A percentile compares a stretch with the other conserved stretches of the same genome.
Evolutionary conservation across 805 yeast genomes (phyloP).

Genomic region (Spathaspora passalidarum): DNA sequence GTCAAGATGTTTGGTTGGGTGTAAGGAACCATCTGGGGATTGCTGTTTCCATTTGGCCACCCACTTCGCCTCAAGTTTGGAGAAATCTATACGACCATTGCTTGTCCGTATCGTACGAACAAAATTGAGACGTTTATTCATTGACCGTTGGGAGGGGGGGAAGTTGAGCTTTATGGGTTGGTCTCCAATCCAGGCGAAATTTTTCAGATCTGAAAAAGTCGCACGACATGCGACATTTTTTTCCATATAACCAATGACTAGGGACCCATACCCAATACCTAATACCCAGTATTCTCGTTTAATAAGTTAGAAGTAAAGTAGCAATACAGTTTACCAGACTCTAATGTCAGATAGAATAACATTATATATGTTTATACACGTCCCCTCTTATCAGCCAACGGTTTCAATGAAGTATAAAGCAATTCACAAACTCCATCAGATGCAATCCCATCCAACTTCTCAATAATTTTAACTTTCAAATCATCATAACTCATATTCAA

Average conservation of each 20-base stretch:
- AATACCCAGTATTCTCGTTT: no score
- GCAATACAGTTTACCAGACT: no score
- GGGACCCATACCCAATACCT: no score
- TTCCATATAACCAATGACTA: no score
- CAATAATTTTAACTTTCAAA: constrained; percentile 43
- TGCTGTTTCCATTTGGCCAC: constrained; percentile 40
- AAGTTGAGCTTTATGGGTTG: no score
- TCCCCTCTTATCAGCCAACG: constrained; percentile 24
- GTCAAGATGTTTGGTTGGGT: constrained; percentile 28
- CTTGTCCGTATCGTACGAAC: not conserved
- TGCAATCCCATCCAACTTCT: constrained; percentile 39
- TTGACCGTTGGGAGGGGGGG: no score
- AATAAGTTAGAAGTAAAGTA: no score
- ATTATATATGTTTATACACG: no score
- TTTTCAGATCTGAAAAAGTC: not conserved
- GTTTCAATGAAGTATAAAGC: constrained; percentile 52
- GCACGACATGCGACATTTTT: not conserved
- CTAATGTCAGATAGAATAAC: no score
- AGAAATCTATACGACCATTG: constrained; percentile 10
- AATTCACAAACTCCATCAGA: constrained; percentile 49
- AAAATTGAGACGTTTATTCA: not conserved
- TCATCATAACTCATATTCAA: constrained; percentile 40
- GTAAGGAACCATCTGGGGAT: constrained; percentile 30
- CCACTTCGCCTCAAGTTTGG: constrained; percentile 54
- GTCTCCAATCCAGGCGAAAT: not conserved